These are phyloP conservation scores for Plasmopara halstedii DNA, from an alignment of 352 stramenopile genomes.

Conservation along the genomic window DNA sequence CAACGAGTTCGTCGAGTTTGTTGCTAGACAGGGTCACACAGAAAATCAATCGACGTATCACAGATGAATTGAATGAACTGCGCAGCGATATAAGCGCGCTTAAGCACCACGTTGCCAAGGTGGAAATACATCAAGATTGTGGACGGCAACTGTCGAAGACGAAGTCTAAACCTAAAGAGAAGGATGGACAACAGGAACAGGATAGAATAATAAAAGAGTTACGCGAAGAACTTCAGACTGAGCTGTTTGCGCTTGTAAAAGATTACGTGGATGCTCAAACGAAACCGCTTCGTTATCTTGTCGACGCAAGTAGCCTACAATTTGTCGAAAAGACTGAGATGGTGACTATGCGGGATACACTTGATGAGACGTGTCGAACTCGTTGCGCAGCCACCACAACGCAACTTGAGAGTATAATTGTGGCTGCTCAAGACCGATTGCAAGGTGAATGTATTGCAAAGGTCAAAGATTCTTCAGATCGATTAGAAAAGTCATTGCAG, in stretches of 20 bases:
- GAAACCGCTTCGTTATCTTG: slow-evolving; percentile 2
- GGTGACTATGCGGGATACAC: slow-evolving; percentile 6
- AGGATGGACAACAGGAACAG: slow-evolving; percentile 12
- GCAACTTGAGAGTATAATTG: slow-evolving; percentile 11
- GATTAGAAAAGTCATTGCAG: slow-evolving; percentile 15
- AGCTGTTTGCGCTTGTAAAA: slow-evolving; percentile 8
- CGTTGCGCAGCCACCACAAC: slow-evolving; percentile 3
- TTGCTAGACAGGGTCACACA: slow-evolving; percentile 52
- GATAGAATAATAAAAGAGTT: slow-evolving; percentile 16
- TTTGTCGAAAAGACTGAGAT: slow-evolving; percentile 17
- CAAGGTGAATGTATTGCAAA: slow-evolving; percentile 11
- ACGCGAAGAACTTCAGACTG: slow-evolving; percentile 11
- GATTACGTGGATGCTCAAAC: slow-evolving; percentile 19
- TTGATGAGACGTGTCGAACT: slow-evolving; percentile 16
- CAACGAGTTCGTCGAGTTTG: slow-evolving; percentile 44
- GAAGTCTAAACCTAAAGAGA: slow-evolving; percentile 11
- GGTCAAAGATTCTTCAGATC: slow-evolving; percentile 7
- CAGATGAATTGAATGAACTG: slow-evolving; percentile 43
- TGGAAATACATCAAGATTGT: slow-evolving; percentile 24
- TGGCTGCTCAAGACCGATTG: slow-evolving; percentile 9
- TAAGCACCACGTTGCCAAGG: slow-evolving; percentile 44
- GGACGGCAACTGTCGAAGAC: slow-evolving; percentile 11
- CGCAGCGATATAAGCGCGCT: slow-evolving; percentile 46
- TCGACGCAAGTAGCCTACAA: slow-evolving; percentile 9
- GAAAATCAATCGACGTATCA: slow-evolving; percentile 53